Evolutionary conservation across 108 stramenopile genomes (phyloP).

Genomic region (Cylindrotheca fusiformis): DNA sequence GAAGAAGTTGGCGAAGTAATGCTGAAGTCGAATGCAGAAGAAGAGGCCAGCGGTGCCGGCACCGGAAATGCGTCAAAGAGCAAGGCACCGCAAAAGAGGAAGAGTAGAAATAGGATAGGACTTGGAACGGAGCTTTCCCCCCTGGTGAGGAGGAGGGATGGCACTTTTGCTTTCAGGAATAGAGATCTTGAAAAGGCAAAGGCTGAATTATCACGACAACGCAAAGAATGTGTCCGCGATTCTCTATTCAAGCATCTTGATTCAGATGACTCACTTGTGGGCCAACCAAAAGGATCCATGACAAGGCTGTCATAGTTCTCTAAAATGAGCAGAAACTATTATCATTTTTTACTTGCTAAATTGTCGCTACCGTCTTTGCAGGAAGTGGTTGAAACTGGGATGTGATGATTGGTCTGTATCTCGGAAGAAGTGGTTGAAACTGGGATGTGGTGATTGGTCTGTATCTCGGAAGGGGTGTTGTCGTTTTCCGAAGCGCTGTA

Average conservation of each 20-base stretch:
- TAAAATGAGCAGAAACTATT: no score
- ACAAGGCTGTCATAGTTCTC: neutral
- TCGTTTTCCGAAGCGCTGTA: no score
- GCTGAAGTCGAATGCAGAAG: constrained; percentile 5
- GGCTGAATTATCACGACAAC: constrained; percentile 19
- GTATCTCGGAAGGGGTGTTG: no score
- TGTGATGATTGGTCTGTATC: no score
- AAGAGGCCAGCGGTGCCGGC: neutral
- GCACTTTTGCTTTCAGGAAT: constrained; percentile 34
- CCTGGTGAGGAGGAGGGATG: constrained; percentile 17
- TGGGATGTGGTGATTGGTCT: no score
- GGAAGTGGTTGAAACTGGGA: no score
- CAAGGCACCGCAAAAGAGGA: constrained; percentile 16
- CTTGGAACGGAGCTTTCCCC: constrained; percentile 30
- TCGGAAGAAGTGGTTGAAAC: no score
- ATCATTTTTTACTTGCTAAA: no score
- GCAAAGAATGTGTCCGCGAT: constrained; percentile 11
- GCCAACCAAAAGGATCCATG: neutral
- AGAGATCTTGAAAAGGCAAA: constrained; percentile 26
- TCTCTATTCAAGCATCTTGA: constrained; percentile 23
- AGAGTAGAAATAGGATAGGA: constrained; percentile 11
- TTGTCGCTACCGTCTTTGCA: no score
- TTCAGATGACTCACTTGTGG: constrained; percentile 1
- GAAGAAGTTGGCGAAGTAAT: neutral
- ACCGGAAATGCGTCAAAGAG: neutral